Base-by-base conservation (phyloP, 148 eudicot genomes). In the Oxyria digyna region DNA sequence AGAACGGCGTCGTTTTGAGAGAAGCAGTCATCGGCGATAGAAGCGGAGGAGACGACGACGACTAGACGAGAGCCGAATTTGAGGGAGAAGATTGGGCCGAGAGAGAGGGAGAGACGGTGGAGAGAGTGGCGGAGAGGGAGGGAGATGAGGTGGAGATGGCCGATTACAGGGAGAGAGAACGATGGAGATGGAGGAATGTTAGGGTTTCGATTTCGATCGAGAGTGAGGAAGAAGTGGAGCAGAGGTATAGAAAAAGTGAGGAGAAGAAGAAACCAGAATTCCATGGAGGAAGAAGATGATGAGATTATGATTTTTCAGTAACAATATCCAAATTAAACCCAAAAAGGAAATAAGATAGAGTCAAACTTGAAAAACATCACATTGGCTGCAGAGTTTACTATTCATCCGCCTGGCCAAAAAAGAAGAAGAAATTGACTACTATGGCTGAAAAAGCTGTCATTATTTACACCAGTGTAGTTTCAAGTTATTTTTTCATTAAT, bases 141-240 rank as follows among this genome's bases (percentile, higher is more conserved):
- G 46, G 73, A 71, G 17, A 81, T 71, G 55, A 81, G 81, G 67
- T 74, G 79, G 43, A 84, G 82, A 62, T 84, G 87, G 57, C 87
- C 87, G 18, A 81, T n/a, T 31, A 81, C 33, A 18, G 87, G 82
- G 4, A 84, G 62, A 1, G 76, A 1, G 68, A 65, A 32, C 23
- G 74, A 42, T 0, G 81, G 78, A 8, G 77, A 57, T 1, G 87
- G 84, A 1, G 87, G 84, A 13, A 50, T 62, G 67, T 74, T 78
- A n/a, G 4, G 64, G 26, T 11, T 70, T 55, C n/a, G 66, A n/a
- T 0, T 26, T 10, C 8, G 15, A 11, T 10, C 26, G 52, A 0
- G 29, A 14, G 33, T 35, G 21, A 18, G 6, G 7, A 48, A 9
- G 27, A 65, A 3, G 13, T 35, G 23, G 14, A 65, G 8, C 45